phyloP scores from a whole-genome alignment of 805 yeast species.

The Hanseniaspora meyeri region DNA sequence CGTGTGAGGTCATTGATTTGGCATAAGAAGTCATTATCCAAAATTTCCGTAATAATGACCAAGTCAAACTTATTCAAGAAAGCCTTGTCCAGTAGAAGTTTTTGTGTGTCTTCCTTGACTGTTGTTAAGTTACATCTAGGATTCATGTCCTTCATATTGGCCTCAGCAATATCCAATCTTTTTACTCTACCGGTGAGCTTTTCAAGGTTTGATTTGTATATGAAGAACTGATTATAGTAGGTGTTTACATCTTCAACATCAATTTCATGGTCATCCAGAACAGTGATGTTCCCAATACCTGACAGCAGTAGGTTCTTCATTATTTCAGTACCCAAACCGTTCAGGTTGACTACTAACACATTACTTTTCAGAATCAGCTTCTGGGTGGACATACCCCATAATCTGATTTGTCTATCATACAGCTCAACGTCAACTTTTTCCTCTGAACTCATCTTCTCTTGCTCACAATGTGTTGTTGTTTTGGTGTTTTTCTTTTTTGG shows the following conservation, averaged over 20 bases:
- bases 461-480: neutral
- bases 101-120: slow-evolving; percentile 27
- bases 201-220: slow-evolving; percentile 37
- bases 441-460: slow-evolving; percentile 1
- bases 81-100: slow-evolving; percentile 17
- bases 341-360: slow-evolving; percentile 56
- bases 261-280: slow-evolving; percentile 51
- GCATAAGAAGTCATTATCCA: slow-evolving; percentile 28
- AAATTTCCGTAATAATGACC: slow-evolving; percentile 62
- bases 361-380: slow-evolving; percentile 57
- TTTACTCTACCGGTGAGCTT: slow-evolving; percentile 30
- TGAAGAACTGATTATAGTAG: slow-evolving; percentile 50
- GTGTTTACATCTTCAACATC: slow-evolving; percentile 39
- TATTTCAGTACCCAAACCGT: slow-evolving; percentile 71
- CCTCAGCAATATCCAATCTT: slow-evolving; percentile 43
- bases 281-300: slow-evolving; percentile 69
- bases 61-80: slow-evolving; percentile 38
- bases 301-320: slow-evolving; percentile 77
- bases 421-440: slow-evolving; percentile 69
- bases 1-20: slow-evolving; percentile 48
- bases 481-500: neutral
- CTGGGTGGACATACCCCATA: slow-evolving; percentile 96
- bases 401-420: slow-evolving; percentile 85
- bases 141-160: slow-evolving; percentile 59
- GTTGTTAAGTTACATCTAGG: slow-evolving; percentile 52